Conservation (phyloP, 2,329 filamentous ascomycete species). For the Lojkania enalia region DNA sequence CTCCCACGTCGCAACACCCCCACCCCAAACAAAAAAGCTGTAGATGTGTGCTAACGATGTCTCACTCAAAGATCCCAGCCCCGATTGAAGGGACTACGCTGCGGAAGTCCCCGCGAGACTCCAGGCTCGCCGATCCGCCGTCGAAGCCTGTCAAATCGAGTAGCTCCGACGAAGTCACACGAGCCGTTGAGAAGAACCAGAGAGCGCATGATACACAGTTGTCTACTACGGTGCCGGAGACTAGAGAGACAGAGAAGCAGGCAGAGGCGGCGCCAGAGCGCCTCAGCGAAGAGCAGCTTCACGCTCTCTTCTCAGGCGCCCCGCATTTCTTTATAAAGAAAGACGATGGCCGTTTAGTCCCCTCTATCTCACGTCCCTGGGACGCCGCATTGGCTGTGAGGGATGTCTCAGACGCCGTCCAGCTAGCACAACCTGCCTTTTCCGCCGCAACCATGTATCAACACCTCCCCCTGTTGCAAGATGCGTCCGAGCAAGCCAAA, state of each 20-base stretch:
- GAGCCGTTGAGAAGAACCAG: slow-evolving; percentile 11
- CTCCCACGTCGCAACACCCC: slow-evolving; percentile 3
- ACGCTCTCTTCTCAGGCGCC: slow-evolving; percentile 74
- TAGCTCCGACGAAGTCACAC: slow-evolving; percentile 17
- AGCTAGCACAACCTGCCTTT: slow-evolving; percentile 41
- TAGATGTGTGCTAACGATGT: slow-evolving; percentile 22
- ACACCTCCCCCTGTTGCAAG: slow-evolving; percentile 19
- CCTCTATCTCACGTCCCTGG: slow-evolving; percentile 69
- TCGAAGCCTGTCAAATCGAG: slow-evolving; percentile 11
- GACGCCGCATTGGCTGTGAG: slow-evolving; percentile 62
- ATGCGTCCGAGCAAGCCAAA: slow-evolving; percentile 18
- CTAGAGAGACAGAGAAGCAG: slow-evolving; percentile 8
- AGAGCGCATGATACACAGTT: slow-evolving; percentile 12
- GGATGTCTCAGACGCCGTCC: slow-evolving; percentile 61
- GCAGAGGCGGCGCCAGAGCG: slow-evolving; percentile 21
- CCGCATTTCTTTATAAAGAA: slow-evolving; percentile 70
- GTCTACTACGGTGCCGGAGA: slow-evolving; percentile 18
- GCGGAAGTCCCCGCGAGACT: slow-evolving; percentile 16
- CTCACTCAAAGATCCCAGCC: slow-evolving; percentile 20
- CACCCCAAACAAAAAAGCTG: slow-evolving; percentile 6
- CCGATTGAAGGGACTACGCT: slow-evolving; percentile 10
- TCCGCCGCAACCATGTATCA: slow-evolving; percentile 37
- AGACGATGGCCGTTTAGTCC: slow-evolving; percentile 63
- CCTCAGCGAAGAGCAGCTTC: slow-evolving; percentile 58
- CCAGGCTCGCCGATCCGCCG: slow-evolving; percentile 18